Evolutionary conservation across 768 basidiomycete species (phyloP), one percentile per base, ranked within the genome.

Genomic region (Vararia minispora): DNA sequence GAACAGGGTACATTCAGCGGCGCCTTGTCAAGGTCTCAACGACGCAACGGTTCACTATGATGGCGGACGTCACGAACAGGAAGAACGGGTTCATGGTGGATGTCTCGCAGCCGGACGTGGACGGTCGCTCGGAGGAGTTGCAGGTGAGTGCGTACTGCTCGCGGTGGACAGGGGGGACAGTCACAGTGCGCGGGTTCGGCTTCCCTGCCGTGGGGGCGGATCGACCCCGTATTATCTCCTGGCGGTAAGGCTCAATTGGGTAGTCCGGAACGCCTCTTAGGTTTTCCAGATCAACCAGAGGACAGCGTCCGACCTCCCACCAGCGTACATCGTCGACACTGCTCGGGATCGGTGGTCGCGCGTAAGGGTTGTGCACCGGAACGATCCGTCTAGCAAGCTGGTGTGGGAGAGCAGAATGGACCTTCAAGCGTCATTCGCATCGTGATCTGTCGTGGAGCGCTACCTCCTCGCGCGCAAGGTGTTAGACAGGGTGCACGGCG

Each of bases 1-100:
- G 98, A 63, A 98, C 95, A 0, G 95, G 95, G 48, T 98, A 98
- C 58, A 99, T 98, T 52, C 95, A 99, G 58, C 86, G 94, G 52
- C 86, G 94, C 42, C 69, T 99, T 46, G 95, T 99, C 51, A 99
- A 99, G 62, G 95, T 95, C 64, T 98, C 49, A 95, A 98, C 59
- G 95, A 98, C 46, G 84, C 98, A 31, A 87, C 83, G 76, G 92
- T 98, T 27, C 85, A 85, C 58, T 99, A 98, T 53, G 95, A 99
- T 45, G 92, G 94, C 20, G 98, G 95, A 98, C 50, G 80, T 91
- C 29, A 91, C 84, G 5, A 87, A 91, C 52, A 76, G 79, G 2
- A 62, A 69, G 27, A 81, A 76, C 28, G 86, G 86, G 1, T 94
- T 94, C 63, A 60, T 81, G 2, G 73, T 74, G 0, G 82, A 92